Base-by-base conservation (phyloP, 192 early-diverging fungal genomes). In the Diversispora eburnea region DNA sequence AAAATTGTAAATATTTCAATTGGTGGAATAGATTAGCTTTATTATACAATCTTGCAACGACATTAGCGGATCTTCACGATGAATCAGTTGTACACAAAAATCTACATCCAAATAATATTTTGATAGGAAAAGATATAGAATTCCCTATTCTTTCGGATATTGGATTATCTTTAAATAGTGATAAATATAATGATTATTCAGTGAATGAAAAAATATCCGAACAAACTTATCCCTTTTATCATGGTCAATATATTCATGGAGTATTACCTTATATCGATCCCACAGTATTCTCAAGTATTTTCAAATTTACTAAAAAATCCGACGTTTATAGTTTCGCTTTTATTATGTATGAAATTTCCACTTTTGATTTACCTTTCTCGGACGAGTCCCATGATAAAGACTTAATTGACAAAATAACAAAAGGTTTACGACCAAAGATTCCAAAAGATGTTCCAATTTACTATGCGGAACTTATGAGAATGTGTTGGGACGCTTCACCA, bases 401-500 rank as follows among this genome's bases (percentile, higher is more conserved):
- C 1, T 54, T 54, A 17, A 17, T 17, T 54, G n/a, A 3, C 3
- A 54, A 54, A 54, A 54, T 54, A 5, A 22, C 22, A 2, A 25
- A 39, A 8, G 60, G 60, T 13, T 15, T 8, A 42, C 60, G 60
- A 7, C 60, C 60, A 20, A 15, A 25, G 6, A 62, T 62, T 62
- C 22, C 19, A 0, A 22, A 33, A 15, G 8, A 62, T 33, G 60
- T 62, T 25, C 60, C 60, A 15, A 7, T 25, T 62, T 62, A 15
- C 22, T 62, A 62, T 62, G 3, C 60, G 13, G 60, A 62, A 25
- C 33, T 62, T 6, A 62, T 62, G 0, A 33, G 3, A 7, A 43
- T 42, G 13, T 62, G 60, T 62, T 62, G 60, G 60, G 42, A 62
- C 22, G 60, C 25, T 39, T 33, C 15, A 33, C 60, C 60, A 25